These are phyloP conservation scores for Ogataea salicorniae DNA, from an alignment of 805 yeast genomes.

Conservation along the genomic window DNA sequence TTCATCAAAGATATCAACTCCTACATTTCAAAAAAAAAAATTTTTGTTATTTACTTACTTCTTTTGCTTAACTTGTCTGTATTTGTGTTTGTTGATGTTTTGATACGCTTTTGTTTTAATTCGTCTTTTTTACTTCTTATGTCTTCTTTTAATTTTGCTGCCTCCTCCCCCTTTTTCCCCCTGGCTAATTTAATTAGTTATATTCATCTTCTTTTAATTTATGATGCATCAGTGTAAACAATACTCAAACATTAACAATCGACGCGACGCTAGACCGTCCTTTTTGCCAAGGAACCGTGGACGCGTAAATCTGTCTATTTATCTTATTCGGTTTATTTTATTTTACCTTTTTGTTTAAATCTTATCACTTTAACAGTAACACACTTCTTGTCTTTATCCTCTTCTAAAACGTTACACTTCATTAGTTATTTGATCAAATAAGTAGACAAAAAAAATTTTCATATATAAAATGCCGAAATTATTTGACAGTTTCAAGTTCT, in stretches of 20 bases:
- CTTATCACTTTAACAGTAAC: too few relatives aligned
- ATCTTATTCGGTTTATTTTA: too few relatives aligned
- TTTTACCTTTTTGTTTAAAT: too few relatives aligned
- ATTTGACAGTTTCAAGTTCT: conserved; percentile 14
- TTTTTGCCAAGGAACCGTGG: too few relatives aligned
- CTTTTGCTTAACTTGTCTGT: too few relatives aligned
- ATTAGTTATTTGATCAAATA: background rate
- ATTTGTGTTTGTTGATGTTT: too few relatives aligned
- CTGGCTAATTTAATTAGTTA: background rate
- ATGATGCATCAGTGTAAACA: too few relatives aligned
- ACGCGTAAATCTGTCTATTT: too few relatives aligned
- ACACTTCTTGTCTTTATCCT: background rate
- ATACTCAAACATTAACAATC: background rate
- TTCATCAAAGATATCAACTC: too few relatives aligned
- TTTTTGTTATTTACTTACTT: too few relatives aligned
- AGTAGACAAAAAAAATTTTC: background rate
- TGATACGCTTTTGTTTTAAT: background rate
- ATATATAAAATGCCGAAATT: conserved; percentile 5
- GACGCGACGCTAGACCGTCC: background rate
- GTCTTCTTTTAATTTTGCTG: too few relatives aligned
- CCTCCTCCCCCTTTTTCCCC: background rate
- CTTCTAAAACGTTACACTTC: background rate
- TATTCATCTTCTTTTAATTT: background rate
- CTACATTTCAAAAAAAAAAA: too few relatives aligned
- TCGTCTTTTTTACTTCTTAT: background rate